Evolutionary conservation across 1,284 basidiomycete genomes (phyloP).

Genomic region (Neonothopanus nambi): DNA sequence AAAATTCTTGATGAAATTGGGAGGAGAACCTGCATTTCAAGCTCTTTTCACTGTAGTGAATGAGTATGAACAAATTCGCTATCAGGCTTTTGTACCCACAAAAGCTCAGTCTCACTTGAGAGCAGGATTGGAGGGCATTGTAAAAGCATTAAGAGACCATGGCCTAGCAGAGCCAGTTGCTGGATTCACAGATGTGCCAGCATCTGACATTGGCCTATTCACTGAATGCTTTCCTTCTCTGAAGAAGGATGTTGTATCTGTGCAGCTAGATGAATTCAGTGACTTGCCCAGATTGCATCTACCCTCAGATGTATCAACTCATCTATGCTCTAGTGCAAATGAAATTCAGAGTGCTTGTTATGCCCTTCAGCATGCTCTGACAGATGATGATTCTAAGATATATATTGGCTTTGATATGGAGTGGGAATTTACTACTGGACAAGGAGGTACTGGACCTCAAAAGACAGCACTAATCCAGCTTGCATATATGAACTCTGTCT

Average conservation of each 20-base stretch:
- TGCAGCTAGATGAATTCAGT: conserved; percentile 11
- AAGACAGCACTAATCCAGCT: conserved; percentile 19
- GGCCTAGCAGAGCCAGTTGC: conserved; percentile 15
- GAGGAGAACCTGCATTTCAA: conserved; percentile 6
- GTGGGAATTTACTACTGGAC: conserved; percentile 21
- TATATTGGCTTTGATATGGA: conserved; percentile 24
- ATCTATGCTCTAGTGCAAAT: not conserved
- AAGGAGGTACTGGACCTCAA: conserved; percentile 9
- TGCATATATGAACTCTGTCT: not conserved
- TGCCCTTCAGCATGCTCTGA: not conserved
- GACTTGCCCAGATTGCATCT: conserved; percentile 9
- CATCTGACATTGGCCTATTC: conserved; percentile 13
- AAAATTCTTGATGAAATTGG: conserved; percentile 3
- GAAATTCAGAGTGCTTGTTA: conserved; percentile 7
- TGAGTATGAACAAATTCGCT: conserved; percentile 18
- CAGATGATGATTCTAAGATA: not conserved
- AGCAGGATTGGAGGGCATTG: conserved; percentile 8
- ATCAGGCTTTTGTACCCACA: conserved; percentile 14
- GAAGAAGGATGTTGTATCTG: conserved; percentile 7
- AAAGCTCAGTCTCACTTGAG: conserved; percentile 15
- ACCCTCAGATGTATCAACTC: conserved; percentile 8
- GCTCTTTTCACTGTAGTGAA: conserved; percentile 19
- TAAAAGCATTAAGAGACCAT: conserved; percentile 14
- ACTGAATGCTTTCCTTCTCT: conserved; percentile 17
- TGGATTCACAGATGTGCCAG: conserved; percentile 17